Base-by-base conservation (phyloP, 176 grass and related monocot genomes). In the Pharus latifolius region DNA sequence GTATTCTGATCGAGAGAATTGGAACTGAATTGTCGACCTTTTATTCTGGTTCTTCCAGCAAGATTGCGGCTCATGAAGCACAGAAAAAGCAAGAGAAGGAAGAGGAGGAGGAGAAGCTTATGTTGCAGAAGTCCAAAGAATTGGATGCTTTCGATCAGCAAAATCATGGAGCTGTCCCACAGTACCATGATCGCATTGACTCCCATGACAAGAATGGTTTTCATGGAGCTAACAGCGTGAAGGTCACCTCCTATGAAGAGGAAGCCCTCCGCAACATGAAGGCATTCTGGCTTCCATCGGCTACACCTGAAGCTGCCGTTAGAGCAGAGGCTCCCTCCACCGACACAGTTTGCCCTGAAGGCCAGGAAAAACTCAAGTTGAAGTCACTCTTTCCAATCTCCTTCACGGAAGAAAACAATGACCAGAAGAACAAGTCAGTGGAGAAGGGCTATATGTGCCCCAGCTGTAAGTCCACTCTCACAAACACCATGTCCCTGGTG, bases 211-310 rank as follows among this genome's bases (percentile, higher is more conserved):
- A 78, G 79, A 94, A 88, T 67, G 85, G 83, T 37, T 99, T 99
- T 60, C 96, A 99, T 24, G 96, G 96, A 44, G 96, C 96, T 16
- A 99, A 99, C 59, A 99, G 96, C 35, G 96, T 99, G 61, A 99
- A 86, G 69, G 81, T 87, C 54, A 99, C 96, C 46, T 95, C 96
- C n/a, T 99, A 87, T 1, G 90, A 99, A 79, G 96, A 94, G 65
- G 96, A 99, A 76, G 96, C 96, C 59, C 82, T 99, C 9, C 96
- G 96, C 59, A 88, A 76, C 63, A 99, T 99, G 96, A 99, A 99
- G 70, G 96, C 96, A 13, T 99, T 99, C 50, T 99, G 96, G 96
- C 96, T 99, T 74, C 96, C 96, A 0, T 99, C 96, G 18, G 96
- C 96, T 31, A 99, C 96, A 4, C 95, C 96, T 28, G 87, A 83